Base-by-base conservation (phyloP, 257 asterid genomes). In the Thymus mandschuricus region DNA sequence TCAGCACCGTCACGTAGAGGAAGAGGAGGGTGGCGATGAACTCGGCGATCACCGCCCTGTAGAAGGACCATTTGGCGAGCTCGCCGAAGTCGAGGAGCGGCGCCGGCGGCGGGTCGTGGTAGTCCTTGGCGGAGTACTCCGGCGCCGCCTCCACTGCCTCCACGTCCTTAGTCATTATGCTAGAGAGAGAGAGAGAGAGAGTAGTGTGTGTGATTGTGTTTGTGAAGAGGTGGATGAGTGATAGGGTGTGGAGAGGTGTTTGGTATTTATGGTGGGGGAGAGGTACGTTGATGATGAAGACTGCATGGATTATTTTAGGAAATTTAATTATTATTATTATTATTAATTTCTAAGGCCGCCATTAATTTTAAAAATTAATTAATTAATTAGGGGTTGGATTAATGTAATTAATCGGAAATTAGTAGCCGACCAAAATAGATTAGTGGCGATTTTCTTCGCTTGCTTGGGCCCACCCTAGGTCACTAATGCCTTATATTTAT, bases 71-170 rank as follows among this genome's bases (percentile, higher is more conserved):
- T 31, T 80, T 84, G 34, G 76, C 78, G n/a, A 88, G 83, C 78
- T 90, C 97, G 4, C 76, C 88, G 3, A 83, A 15, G 56, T 83
- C 96, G 1, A 90, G 0, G 1, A 90, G 86, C 8, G 97, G 97
- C 10, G 95, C 95, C 54, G 97, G 91, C 28, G 97, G 95, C 6
- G 95, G 97, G 59, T 90, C 97, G 51, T 76, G 87, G 81, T 90
- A 90, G 78, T 90, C 97, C 76, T 88, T 88, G 45, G 72, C 77
- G n/a, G 79, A 56, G 76, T 46, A 67, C 74, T 62, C 81, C 40
- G 60, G 70, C 67, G 81, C 62, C 8, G 75, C 73, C 52, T 61
- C 78, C 5, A 64, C 56, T 15, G 74, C 72, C 66, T 74, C 82
- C 3, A 77, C 73, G 41, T 81, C 85, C 52, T 81, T 81, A 0